Conservation (phyloP, 768 basidiomycete species). For the Steccherinum ochraceum region DNA sequence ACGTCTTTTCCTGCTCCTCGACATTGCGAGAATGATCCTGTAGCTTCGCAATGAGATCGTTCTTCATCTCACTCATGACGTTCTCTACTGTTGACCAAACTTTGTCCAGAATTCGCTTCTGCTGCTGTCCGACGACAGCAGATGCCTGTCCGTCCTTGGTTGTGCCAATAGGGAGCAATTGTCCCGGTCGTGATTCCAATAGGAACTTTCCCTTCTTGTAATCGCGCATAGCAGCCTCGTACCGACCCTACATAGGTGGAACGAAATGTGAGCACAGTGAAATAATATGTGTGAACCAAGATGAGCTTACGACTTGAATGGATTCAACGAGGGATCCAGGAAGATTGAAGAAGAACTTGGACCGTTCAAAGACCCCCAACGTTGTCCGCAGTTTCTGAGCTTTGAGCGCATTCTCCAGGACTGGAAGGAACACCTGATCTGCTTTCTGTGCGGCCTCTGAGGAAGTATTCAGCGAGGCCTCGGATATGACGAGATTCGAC, state of each 20-base stretch:
- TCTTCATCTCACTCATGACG: conserved; percentile 89
- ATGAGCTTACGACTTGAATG: conserved; percentile 70
- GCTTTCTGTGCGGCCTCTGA: conserved; percentile 88
- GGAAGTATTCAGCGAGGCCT: not conserved
- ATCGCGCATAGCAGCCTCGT: conserved; percentile 88
- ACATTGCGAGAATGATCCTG: conserved; percentile 73
- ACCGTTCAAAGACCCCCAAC: conserved; percentile 90
- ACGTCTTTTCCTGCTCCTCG: conserved; percentile 95
- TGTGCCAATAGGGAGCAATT: conserved; percentile 65
- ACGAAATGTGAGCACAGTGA: not conserved
- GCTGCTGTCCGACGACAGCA: conserved; percentile 60
- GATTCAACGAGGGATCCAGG: conserved; percentile 85
- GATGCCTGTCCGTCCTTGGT: conserved; percentile 49
- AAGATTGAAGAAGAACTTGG: conserved; percentile 98
- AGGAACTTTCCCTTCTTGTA: conserved; percentile 96
- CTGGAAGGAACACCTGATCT: conserved; percentile 92
- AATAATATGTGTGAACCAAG: not conserved
- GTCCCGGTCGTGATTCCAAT: conserved; percentile 83
- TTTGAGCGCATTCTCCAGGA: conserved; percentile 92
- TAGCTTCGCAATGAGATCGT: conserved; percentile 66
- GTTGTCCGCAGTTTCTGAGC: conserved; percentile 90
- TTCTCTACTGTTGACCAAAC: conserved; percentile 95
- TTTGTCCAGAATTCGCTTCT: conserved; percentile 90
- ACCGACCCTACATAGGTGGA: conserved; percentile 65
- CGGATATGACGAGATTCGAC: conserved; percentile 1